Evolutionary conservation across 2,329 filamentous ascomycete genomes (phyloP), one percentile per base, ranked within the genome.

Genomic region (Shiraia sp.): DNA sequence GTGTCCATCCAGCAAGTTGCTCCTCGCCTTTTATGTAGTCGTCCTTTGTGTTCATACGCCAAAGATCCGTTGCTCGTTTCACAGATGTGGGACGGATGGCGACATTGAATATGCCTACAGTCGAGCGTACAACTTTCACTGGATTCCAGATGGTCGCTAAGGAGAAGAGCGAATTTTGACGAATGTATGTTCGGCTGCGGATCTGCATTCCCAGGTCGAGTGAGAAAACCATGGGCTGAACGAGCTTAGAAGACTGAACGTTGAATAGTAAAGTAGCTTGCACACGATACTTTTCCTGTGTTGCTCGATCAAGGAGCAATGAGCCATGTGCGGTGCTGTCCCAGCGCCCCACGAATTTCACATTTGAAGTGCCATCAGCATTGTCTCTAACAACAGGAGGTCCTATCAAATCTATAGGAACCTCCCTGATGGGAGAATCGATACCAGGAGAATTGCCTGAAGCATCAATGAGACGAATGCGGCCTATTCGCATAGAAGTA

Each of bases 1-100:
- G 92, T 6, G 85, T 83, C 93, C 93, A 99, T 42, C 84, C 83
- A 2, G 78, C 83, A 27, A 99, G 76, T 34, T 85, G 79, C 68
- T 99, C 93, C 70, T 99, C 91, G 40, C 93, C 93, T 68, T 96
- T 96, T 58, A 99, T 88, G 63, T 96, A 97, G 66, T 95, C 90
- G 59, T 95, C 87, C 45, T 89, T 86, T 12, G 91, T 97, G 68
- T 90, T 95, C 83, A 97, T 90, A 40, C 93, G 83, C 93, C 93
- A 99, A 10, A 99, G 77, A 65, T 99, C 93, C 3, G 90, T 90
- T 0, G 90, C 89, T 32, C 89, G 82, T 71, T 96, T 96, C 36
- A 95, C 90, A 2, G 90, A 90, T 6, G 89, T 85, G 0, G 93
- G 93, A 22, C 90, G 86, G 69, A 97, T 85, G 5, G 85, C 85